Conservation (phyloP, 192 early-diverging fungal species). For the Pilobolus umbonatus region DNA sequence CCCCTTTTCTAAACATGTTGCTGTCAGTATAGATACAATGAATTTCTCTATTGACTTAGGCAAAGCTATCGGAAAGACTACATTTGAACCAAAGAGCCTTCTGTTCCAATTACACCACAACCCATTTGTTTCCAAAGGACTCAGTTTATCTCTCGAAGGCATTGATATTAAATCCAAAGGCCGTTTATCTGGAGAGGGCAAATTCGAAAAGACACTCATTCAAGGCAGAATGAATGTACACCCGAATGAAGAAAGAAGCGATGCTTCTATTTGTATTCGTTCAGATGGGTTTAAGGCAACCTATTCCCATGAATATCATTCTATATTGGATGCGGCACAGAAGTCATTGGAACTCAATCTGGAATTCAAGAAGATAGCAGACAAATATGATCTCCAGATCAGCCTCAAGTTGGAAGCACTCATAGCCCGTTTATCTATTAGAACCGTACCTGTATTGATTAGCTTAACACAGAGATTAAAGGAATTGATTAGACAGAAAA, state of each 20-base stretch:
- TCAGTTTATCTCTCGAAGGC: conserved; percentile 34
- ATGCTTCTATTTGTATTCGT: not conserved
- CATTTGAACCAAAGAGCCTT: conserved; percentile 45
- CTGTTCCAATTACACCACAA: conserved; percentile 35
- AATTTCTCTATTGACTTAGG: conserved; percentile 55
- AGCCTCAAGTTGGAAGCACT: conserved; percentile 6
- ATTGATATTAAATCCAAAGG: conserved; percentile 57
- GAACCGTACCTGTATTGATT: conserved; percentile 57
- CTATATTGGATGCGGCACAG: conserved; percentile 58
- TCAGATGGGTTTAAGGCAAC: conserved; percentile 37
- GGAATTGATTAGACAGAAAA: conserved; percentile 55
- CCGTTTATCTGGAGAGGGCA: conserved; percentile 44
- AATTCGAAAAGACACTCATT: conserved; percentile 3
- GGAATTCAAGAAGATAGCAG: conserved; percentile 1
- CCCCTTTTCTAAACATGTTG: conserved; percentile 44
- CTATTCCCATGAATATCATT: conserved; percentile 74
- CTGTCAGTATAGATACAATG: conserved; percentile 40
- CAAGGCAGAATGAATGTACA: not conserved
- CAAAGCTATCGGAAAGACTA: conserved; percentile 57
- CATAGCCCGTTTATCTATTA: conserved; percentile 31
- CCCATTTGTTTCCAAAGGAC: conserved; percentile 35
- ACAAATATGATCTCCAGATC: not conserved
- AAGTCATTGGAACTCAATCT: conserved; percentile 38
- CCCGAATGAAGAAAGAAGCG: not conserved
- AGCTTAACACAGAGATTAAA: conserved; percentile 42